Percentiles rank a stretch among this genome's conserved stretches.
Conservation (phyloP, 164 flowering plant species). For the Sedum album region DNA sequence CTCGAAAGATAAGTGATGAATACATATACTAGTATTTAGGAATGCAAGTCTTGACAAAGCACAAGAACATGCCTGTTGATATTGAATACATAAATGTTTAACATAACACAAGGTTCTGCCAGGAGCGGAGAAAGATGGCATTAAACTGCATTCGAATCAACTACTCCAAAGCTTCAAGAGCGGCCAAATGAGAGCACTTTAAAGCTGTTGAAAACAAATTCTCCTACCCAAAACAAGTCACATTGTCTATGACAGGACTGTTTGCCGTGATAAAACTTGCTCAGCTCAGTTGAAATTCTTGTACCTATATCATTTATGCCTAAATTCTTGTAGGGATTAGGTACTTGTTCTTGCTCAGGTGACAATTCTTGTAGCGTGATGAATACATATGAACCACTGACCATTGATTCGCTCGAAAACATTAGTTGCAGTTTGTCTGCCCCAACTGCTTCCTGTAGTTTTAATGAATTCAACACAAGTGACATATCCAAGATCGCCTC, state of each 20-base stretch:
- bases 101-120: too few species aligned
- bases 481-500: conserved; percentile 74
- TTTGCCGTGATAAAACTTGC: background rate
- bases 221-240: background rate
- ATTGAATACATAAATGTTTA: too few species aligned
- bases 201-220: background rate
- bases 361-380: conserved; percentile 73
- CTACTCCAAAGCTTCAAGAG: background rate
- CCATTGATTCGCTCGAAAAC: conserved; percentile 79
- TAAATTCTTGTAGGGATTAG: background rate
- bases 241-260: background rate
- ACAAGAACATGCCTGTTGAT: too few species aligned
- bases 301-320: background rate
- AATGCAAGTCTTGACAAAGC: too few species aligned
- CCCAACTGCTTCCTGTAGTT: conserved; percentile 94
- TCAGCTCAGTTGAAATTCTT: background rate
- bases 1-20: too few species aligned
- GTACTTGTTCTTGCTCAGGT: conserved; percentile 19
- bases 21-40: too few species aligned
- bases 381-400: conserved; percentile 75
- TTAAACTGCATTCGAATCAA: too few species aligned
- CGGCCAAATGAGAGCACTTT: background rate
- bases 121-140: too few species aligned
- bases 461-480: conserved; percentile 74
- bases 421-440: conserved; percentile 81